Evolutionary conservation across 345 rosid genomes (phyloP).

Genomic region (Cardamine occulta): DNA sequence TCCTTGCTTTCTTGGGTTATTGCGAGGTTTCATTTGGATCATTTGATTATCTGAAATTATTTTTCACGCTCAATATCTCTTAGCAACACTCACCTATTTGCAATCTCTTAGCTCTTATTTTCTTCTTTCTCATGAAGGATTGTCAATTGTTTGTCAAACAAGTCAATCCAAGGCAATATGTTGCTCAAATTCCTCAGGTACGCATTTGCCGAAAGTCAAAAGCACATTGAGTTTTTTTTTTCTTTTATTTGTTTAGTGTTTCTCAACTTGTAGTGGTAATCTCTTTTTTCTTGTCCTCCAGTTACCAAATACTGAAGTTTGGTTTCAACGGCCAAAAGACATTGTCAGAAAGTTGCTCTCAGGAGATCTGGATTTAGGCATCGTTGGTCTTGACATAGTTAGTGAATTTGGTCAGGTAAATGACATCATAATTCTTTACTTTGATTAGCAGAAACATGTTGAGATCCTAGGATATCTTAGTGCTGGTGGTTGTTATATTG

Average conservation of each 20-base stretch:
- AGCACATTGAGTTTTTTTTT: background rate
- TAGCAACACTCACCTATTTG: slow-evolving; percentile 1
- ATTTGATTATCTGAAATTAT: background rate
- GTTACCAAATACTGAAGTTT: slow-evolving; percentile 86
- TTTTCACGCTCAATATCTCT: background rate
- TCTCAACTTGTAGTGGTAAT: background rate
- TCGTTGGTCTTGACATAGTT: slow-evolving; percentile 86
- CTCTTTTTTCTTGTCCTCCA: slow-evolving; percentile 36
- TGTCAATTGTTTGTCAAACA: slow-evolving; percentile 82
- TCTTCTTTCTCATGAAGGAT: slow-evolving; percentile 52
- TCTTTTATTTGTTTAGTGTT: background rate
- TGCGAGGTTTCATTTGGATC: background rate
- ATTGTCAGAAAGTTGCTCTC: slow-evolving; percentile 81
- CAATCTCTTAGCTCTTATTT: slow-evolving; percentile 21
- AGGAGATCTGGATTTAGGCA: slow-evolving; percentile 94
- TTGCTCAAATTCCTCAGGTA: slow-evolving; percentile 92
- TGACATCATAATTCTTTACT: background rate
- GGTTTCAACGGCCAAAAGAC: slow-evolving; percentile 98
- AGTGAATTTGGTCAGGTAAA: slow-evolving; percentile 83
- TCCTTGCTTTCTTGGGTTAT: slow-evolving; percentile 1
- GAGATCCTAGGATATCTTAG: slow-evolving; percentile 4
- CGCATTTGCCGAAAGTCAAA: background rate
- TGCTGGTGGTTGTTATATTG: background rate
- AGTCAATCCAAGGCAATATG: slow-evolving; percentile 93
- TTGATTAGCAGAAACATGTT: background rate